Base-by-base conservation (phyloP, 441 rosid genomes). In the Mallotus japonicus region DNA sequence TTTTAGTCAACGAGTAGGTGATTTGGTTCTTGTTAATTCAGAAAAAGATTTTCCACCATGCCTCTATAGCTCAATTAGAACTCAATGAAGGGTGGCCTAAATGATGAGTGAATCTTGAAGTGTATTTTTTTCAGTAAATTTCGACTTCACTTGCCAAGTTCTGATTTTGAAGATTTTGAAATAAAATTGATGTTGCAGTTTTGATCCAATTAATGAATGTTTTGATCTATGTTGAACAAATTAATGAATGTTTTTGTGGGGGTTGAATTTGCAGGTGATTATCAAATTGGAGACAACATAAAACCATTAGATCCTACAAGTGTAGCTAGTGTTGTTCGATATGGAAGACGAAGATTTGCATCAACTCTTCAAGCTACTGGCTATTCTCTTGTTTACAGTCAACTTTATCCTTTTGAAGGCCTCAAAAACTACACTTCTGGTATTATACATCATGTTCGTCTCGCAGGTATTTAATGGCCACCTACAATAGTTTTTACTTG, bases 341-440 rank as follows among this genome's bases (percentile, higher is more conserved):
- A 78, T 65, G 81, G 88, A 8, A 75, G 55, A 37, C 58, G 20
- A 7, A 64, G 65, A 17, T 72, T 68, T 42, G 37, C 62, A 42
- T 62, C 68, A 28, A 74, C 34, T 54, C 78, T 19, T 60, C 59
- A 17, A 73, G 89, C 82, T 24, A 65, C 60, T 6, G 94, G 94
- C 42, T 44, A 77, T 17, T 80, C 88, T 59, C 86, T 85, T 40
- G 71, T 89, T 73, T 89, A 87, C 77, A 80, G 16, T 69, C 92
- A 86, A 58, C 80, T 85, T 20, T 87, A 89, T 75, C 89, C 89
- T 44, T 84, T 78, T 50, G 60, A 81, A 75, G 89, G 86, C 75
- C 86, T 86, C 6, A 81, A 83, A 65, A 89, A 87, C 70, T 89
- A 87, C 72, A 84, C 87, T 71, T 87, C 91, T 57, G 89, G 94